Percentiles rank a stretch among this genome's conserved stretches.
Evolutionary conservation across 2,329 filamentous ascomycete genomes (phyloP).

Genomic region (Sclerotinia subarctica): DNA sequence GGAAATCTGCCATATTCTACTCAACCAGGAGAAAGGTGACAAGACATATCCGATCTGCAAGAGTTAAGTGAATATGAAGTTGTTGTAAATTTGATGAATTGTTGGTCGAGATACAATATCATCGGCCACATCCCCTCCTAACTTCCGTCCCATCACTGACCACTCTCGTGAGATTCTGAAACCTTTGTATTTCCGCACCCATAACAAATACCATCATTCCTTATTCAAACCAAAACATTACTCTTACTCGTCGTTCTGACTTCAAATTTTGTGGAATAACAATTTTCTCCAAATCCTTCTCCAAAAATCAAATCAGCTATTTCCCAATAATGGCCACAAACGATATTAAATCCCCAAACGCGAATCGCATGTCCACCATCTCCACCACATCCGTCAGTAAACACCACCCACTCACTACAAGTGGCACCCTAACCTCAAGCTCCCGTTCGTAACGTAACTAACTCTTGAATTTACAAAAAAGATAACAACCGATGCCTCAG

Average conservation of each 20-base stretch:
- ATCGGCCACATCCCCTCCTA: conserved; percentile 3
- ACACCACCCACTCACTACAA: not conserved
- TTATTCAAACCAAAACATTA: not conserved
- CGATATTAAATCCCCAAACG: conserved; percentile 24
- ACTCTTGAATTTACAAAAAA: conserved; percentile 13
- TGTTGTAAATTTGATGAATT: not conserved
- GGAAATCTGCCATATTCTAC: conserved; percentile 5
- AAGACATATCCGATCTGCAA: conserved; percentile 1
- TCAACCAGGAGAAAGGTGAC: conserved; percentile 4
- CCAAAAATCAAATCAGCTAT: not conserved
- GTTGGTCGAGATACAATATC: not conserved
- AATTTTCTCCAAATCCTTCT: not conserved
- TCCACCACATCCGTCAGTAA: conserved; percentile 28
- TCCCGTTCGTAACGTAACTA: not conserved
- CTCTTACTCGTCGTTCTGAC: not conserved
- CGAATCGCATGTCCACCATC: conserved; percentile 26
- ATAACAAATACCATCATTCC: not conserved
- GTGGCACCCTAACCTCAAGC: conserved; percentile 11
- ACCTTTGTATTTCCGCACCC: conserved; percentile 5
- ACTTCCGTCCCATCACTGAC: conserved; percentile 7
- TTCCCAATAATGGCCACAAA: conserved; percentile 24
- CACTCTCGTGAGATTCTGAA: not conserved
- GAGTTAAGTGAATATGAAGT: not conserved
- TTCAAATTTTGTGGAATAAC: not conserved
- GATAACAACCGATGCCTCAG: conserved; percentile 32